Base-by-base conservation (phyloP, 1,139 yeast species). In the Geotrichum restrictum region DNA sequence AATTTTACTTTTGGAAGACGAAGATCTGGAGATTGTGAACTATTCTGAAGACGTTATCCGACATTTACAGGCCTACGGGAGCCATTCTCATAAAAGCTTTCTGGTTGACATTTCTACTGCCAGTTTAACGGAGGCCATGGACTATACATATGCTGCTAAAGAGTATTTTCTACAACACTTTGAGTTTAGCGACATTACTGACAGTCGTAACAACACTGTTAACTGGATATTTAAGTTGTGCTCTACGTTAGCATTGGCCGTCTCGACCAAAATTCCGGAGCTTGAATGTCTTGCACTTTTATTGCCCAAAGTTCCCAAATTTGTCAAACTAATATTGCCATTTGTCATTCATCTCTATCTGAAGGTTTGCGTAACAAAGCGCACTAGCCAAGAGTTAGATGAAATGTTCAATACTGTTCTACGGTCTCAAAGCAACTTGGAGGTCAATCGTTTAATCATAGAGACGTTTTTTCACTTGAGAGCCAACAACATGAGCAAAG, bases 221-320 rank as follows among this genome's bases (percentile, higher is more conserved):
- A 21, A 38, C 8, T 51, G 54, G 54, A 32, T 47, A 32, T 51
- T 29, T 14, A 34, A 38, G n/a, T n/a, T 51, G 27, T 46, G 51
- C 39, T 42, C 51, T 11, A 32, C 51, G 1, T 41, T 51, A 13
- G 36, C 43, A 7, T 16, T 32, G 11, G 21, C 24, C 5, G 33
- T 46, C 6, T n/a, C 45, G 14, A n/a, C 11, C 27, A 24, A 42
- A 24, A 14, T 16, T 33, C 18, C 44, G 3, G 54, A 47, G 37
- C 31, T 51, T n/a, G 31, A 42, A 19, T 49, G 50, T 2, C 39
- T 51, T 31, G 21, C 29, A 4, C 29, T 32, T 5, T 19, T 51
- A 14, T 24, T 51, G 19, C 14, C 29, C 11, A 37, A 42, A 14
- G 41, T 37, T 14, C 48, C 51, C n/a, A 38, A 36, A 19, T 51